These are phyloP conservation scores for Debaryomyces castellii DNA, from an alignment of 805 yeast genomes.

Conservation along the genomic window DNA sequence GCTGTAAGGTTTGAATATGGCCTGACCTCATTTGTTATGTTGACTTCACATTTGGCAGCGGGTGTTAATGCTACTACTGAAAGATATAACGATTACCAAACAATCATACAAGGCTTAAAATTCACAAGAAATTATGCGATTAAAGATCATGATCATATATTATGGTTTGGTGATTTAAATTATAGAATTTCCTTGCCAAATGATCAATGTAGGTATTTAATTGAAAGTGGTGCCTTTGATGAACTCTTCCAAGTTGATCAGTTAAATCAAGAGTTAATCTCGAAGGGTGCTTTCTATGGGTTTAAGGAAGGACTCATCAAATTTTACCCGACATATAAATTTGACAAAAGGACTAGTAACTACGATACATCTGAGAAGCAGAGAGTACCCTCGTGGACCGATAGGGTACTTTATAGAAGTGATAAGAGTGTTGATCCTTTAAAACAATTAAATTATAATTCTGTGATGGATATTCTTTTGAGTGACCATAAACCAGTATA, in stretches of 20 bases:
- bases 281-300: conserved; percentile 70
- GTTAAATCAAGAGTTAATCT: conserved; percentile 67
- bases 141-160: conserved; percentile 75
- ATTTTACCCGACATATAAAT: conserved; percentile 92
- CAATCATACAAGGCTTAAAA: conserved; percentile 71
- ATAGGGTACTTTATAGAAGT: conserved; percentile 73
- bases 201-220: conserved; percentile 59
- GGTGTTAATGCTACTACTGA: conserved; percentile 82
- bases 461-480: conserved; percentile 54
- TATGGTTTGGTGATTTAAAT: conserved; percentile 95
- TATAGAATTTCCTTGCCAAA: conserved; percentile 74
- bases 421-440: conserved; percentile 28
- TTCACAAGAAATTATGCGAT: conserved; percentile 73
- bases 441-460: conserved; percentile 65
- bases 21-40: conserved; percentile 74
- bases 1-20: conserved; percentile 87
- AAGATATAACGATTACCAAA: conserved; percentile 79
- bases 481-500: conserved; percentile 95
- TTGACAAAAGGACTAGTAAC: conserved; percentile 75
- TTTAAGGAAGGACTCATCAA: conserved; percentile 77
- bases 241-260: conserved; percentile 74
- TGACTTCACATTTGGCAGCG: conserved; percentile 93
- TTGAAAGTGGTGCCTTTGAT: conserved; percentile 47
- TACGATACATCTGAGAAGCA: conserved; percentile 92
- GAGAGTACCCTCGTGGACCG: conserved; percentile 98